Evolutionary conservation across 2,329 filamentous ascomycete species (phyloP).

Genomic region (Fusarium denticulatum): DNA sequence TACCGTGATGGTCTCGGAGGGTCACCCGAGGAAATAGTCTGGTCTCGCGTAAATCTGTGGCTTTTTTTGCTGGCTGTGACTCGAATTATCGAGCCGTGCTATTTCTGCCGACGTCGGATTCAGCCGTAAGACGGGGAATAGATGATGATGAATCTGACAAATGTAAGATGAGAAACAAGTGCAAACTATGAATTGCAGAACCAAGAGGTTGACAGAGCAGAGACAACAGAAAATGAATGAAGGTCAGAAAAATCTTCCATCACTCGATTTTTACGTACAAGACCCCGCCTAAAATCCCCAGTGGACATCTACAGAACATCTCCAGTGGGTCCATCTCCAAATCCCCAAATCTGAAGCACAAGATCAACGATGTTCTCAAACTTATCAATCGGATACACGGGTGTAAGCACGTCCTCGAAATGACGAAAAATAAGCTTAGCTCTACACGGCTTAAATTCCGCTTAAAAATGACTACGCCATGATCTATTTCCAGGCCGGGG

Average conservation of each 20-base stretch:
- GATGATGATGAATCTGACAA: constrained; percentile 7
- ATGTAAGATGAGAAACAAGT: constrained; percentile 1
- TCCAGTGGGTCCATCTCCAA: constrained; percentile 22
- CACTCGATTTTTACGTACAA: constrained; percentile 34
- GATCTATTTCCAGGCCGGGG: constrained; percentile 4
- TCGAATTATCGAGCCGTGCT: neutral
- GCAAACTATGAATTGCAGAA: neutral
- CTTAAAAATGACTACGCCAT: neutral
- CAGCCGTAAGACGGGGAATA: neutral
- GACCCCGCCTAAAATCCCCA: constrained; percentile 9
- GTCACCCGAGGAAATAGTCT: neutral
- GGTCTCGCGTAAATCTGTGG: constrained; percentile 21
- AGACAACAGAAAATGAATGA: neutral
- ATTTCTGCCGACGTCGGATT: constrained; percentile 17
- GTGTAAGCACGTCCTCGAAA: neutral
- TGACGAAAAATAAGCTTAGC: constrained; percentile 1
- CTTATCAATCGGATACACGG: constrained; percentile 13
- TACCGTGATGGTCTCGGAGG: neutral
- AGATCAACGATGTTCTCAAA: neutral
- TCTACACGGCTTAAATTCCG: neutral
- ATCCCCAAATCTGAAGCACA: neutral
- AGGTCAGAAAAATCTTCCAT: neutral
- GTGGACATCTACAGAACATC: constrained; percentile 1
- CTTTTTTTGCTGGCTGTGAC: constrained; percentile 27
- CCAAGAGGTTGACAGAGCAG: too few species aligned